phyloP scores from a whole-genome alignment of 352 stramenopile genomes.

The Saprolegnia parasitica region DNA sequence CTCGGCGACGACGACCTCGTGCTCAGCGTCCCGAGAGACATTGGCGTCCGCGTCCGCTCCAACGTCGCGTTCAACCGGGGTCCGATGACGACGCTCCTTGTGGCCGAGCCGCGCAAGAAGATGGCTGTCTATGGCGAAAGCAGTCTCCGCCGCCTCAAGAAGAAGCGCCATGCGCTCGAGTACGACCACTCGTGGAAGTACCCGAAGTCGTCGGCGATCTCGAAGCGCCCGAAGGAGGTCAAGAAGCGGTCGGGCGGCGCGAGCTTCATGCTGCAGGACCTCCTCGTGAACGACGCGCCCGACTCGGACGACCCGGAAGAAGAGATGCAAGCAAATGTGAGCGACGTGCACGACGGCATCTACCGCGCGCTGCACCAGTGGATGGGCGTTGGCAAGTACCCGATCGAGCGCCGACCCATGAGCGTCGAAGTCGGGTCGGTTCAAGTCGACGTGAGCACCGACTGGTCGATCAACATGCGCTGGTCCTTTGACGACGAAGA shows the following conservation, averaged over 20 bases:
- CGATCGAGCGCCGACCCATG: constrained; percentile 31
- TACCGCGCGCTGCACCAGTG: constrained; percentile 49
- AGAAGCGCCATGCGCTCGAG: constrained; percentile 76
- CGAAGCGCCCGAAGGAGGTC: constrained; percentile 35
- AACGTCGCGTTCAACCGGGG: constrained; percentile 23
- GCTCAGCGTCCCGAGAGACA: constrained; percentile 2
- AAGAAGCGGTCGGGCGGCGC: constrained; percentile 61
- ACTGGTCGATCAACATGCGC: constrained; percentile 80
- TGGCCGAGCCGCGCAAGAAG: constrained; percentile 74
- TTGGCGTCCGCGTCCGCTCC: constrained; percentile 15
- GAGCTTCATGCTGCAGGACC: constrained; percentile 70
- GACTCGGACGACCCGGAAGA: constrained; percentile 67
- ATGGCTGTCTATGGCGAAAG: constrained; percentile 65
- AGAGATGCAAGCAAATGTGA: constrained; percentile 59
- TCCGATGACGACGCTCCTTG: constrained; percentile 67
- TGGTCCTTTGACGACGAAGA: constrained; percentile 84
- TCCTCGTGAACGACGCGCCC: constrained; percentile 63
- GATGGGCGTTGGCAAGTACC: constrained; percentile 53
- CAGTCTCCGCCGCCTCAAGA: constrained; percentile 69
- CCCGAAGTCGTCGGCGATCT: constrained; percentile 47
- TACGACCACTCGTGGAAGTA: constrained; percentile 85
- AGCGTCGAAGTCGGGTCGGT: constrained; percentile 76
- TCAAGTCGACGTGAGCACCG: constrained; percentile 52
- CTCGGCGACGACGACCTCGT: constrained; percentile 23
- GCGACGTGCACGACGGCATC: constrained; percentile 47